These are phyloP conservation scores for Ascocoryne sarcoides DNA, from an alignment of 2,329 filamentous ascomycete species.

Conservation along the genomic window DNA sequence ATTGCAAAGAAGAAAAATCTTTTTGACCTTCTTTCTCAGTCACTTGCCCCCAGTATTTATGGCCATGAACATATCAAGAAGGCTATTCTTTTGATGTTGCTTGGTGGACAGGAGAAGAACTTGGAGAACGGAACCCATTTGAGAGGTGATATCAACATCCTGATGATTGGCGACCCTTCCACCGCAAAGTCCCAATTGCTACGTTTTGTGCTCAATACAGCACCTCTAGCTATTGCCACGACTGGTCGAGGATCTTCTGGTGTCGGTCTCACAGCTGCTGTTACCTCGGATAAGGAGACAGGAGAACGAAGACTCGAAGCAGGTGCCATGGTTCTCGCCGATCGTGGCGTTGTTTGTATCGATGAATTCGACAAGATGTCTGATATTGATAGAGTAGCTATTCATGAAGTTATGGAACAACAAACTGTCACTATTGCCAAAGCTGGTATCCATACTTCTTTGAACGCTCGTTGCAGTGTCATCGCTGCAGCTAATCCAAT, in stretches of 20 bases:
- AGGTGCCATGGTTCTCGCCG: conserved; percentile 96
- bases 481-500: conserved; percentile 95
- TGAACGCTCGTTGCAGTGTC: conserved; percentile 95
- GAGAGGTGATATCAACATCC: conserved; percentile 96
- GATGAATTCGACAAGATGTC: conserved; percentile 99
- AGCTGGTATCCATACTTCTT: conserved; percentile 92
- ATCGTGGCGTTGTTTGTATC: conserved; percentile 95
- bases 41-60: conserved; percentile 90
- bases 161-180: conserved; percentile 98
- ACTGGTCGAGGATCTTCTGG: conserved; percentile 95
- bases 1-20: conserved; percentile 89
- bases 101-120: conserved; percentile 97
- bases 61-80: conserved; percentile 98
- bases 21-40: conserved; percentile 88
- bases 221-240: conserved; percentile 90
- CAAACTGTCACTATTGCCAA: conserved; percentile 99
- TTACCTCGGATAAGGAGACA: conserved; percentile 95
- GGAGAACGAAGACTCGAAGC: conserved; percentile 91
- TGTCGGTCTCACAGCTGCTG: conserved; percentile 93
- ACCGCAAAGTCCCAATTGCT: conserved; percentile 98
- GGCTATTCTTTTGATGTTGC: conserved; percentile 87
- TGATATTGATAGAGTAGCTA: conserved; percentile 92
- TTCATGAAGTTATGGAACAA: conserved; percentile 99
- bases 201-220: conserved; percentile 94
- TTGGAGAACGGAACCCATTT: conserved; percentile 95